Evolutionary conservation across 2,329 filamentous ascomycete genomes (phyloP), one percentile per base, ranked within the genome.

Genomic region (Trichoderma koningii): DNA sequence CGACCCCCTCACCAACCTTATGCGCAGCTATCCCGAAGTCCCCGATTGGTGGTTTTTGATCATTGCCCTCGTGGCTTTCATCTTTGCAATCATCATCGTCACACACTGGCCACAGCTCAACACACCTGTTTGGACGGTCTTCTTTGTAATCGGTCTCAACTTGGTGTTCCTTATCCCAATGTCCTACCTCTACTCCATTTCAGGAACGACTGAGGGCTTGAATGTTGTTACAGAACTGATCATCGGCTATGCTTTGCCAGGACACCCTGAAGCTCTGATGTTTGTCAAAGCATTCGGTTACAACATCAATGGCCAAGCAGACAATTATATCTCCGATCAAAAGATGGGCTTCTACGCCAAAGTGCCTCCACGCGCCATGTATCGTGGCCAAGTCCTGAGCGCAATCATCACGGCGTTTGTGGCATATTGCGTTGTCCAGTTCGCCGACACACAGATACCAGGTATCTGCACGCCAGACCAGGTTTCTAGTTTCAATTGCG

Each of bases 261-360:
- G 75, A 23, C 77, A 76, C 65, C 75, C 73, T 15, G 73, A 72
- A 28, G 70, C 71, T 4, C 69, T 76, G 26, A 70, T 75, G 66
- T 93, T 92, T 55, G 66, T 70, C 34, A 93, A 80, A 71, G 74
- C 74, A 2, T 79, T 76, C 48, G 76, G 76, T 2, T 77, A 75
- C 66, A 79, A 77, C 9, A 75, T 81, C 41, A 79, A 78, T 0
- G 78, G 78, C 1, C 79, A 79, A 61, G 74, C 75, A 19, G 76
- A 77, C 50, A 78, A 76, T 66, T 79, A 78, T 59, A 72, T 77
- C 73, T 70, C 70, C 4, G 72, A 72, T 26, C 72, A 72, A 38
- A 77, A 77, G 66, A 74, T 75, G 66, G 75, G 73, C 7, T 74
- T 74, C 61, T 76, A 77, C 57, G 70, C 73, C 17, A 74, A 74